Evolutionary conservation across 208 protist species (phyloP).

Genomic region (Trypanosoma grayi): DNA sequence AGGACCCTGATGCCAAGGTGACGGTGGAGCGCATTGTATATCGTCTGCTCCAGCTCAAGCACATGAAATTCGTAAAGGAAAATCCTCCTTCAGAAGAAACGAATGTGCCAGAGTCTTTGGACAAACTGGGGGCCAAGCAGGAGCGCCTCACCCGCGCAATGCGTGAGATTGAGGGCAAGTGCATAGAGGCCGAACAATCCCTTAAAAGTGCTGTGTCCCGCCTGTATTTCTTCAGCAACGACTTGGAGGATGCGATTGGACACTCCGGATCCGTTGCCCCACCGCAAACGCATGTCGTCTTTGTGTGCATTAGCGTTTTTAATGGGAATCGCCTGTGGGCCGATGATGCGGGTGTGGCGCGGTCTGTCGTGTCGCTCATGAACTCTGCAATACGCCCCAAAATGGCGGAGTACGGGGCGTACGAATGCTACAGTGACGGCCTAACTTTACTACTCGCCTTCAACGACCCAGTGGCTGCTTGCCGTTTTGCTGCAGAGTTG

Average conservation of each 20-base stretch:
- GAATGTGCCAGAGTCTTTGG: conserved; percentile 28
- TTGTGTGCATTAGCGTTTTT: conserved; percentile 67
- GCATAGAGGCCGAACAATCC: conserved; percentile 33
- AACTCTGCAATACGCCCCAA: conserved; percentile 74
- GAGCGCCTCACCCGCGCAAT: conserved; percentile 65
- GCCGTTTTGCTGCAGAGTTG: conserved; percentile 74
- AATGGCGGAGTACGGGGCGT: conserved; percentile 73
- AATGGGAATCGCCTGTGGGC: conserved; percentile 63
- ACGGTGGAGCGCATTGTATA: conserved; percentile 69
- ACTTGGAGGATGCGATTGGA: conserved; percentile 53
- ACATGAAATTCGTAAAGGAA: conserved; percentile 28
- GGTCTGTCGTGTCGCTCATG: conserved; percentile 55
- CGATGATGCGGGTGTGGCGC: conserved; percentile 51
- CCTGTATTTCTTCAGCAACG: conserved; percentile 83
- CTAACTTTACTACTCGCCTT: conserved; percentile 80
- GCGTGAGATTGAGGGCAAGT: conserved; percentile 54
- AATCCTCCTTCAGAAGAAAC: conserved; percentile 7
- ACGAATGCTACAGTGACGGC: conserved; percentile 86
- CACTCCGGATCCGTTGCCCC: conserved; percentile 30
- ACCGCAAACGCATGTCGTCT: conserved; percentile 60
- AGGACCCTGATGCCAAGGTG: conserved; percentile 70
- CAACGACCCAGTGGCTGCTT: conserved; percentile 62
- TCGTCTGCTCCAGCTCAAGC: conserved; percentile 62
- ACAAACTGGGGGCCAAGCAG: conserved; percentile 37
- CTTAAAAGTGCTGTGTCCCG: conserved; percentile 40